These are phyloP conservation scores for Suhomyces taliae DNA, from an alignment of 1,139 yeast species.

Conservation along the genomic window DNA sequence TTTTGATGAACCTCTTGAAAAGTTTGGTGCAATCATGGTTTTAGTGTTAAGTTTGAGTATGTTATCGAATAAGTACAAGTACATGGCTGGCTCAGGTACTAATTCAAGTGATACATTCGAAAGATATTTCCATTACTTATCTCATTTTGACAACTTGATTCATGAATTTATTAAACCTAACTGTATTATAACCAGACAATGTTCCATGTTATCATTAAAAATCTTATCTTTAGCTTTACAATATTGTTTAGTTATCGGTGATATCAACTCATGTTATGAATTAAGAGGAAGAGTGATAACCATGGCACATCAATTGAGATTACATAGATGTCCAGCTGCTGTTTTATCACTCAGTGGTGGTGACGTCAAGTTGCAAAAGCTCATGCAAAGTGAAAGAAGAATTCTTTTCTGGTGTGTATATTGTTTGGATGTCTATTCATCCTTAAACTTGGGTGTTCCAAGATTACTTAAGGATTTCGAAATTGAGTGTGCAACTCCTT, in stretches of 20 bases:
- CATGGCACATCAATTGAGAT: constrained; percentile 82
- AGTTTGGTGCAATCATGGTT: constrained; percentile 61
- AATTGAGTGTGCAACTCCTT: constrained; percentile 83
- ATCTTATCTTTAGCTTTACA: constrained; percentile 66
- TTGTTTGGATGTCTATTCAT: constrained; percentile 71
- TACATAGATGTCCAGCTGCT: constrained; percentile 87
- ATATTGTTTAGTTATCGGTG: constrained; percentile 74
- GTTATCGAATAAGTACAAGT: constrained; percentile 37
- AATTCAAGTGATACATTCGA: constrained; percentile 15
- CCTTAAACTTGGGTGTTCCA: constrained; percentile 80
- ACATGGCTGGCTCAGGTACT: constrained; percentile 15
- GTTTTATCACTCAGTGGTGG: constrained; percentile 50
- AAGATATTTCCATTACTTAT: constrained; percentile 28
- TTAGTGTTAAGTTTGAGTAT: constrained; percentile 62
- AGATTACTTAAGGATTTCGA: constrained; percentile 75
- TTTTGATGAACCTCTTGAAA: constrained; percentile 42
- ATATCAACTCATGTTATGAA: constrained; percentile 71
- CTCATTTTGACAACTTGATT: constrained; percentile 52
- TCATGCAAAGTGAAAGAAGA: constrained; percentile 79
- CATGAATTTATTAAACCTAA: constrained; percentile 54
- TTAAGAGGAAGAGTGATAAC: constrained; percentile 74
- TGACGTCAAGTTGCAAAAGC: constrained; percentile 51
- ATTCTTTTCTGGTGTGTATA: constrained; percentile 84
- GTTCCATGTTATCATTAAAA: constrained; percentile 71
- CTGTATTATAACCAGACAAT: constrained; percentile 51